Evolutionary conservation across 2,329 filamentous ascomycete genomes (phyloP).

Genomic region (Pyrenochaeta sp.): DNA sequence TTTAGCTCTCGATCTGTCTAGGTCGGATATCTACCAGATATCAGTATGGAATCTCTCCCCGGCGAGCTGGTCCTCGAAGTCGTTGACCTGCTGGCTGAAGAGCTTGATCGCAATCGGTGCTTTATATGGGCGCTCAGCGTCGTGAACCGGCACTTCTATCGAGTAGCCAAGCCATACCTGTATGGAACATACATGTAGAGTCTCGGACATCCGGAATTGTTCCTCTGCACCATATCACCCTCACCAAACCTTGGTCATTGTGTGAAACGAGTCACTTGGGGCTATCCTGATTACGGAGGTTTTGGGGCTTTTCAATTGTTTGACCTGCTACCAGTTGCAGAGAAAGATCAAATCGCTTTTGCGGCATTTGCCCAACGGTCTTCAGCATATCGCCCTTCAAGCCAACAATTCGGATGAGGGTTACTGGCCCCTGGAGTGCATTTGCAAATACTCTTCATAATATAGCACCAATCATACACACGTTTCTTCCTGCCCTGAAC

Average conservation of each 20-base stretch:
- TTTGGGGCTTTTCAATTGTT: not conserved
- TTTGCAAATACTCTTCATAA: not conserved
- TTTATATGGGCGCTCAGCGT: conserved; percentile 1
- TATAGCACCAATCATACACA: not conserved
- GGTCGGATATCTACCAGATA: no score
- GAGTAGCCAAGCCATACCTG: conserved; percentile 2
- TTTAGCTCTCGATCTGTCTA: not conserved
- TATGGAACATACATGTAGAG: conserved; percentile 1
- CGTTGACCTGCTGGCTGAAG: not conserved
- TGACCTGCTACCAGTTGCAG: not conserved
- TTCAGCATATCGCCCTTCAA: conserved; percentile 5
- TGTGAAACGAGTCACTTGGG: conserved; percentile 7
- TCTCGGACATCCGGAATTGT: not conserved
- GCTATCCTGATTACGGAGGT: not conserved
- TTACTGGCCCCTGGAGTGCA: not conserved
- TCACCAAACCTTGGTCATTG: not conserved
- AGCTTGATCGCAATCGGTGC: not conserved
- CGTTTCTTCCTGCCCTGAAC: not conserved
- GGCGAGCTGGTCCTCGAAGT: conserved; percentile 11
- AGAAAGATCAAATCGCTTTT: not conserved
- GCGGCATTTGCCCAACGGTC: conserved; percentile 4
- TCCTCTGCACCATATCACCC: conserved; percentile 13
- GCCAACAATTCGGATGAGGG: not conserved
- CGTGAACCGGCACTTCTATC: conserved; percentile 6
- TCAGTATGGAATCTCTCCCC: conserved; percentile 9